phyloP scores from a whole-genome alignment of 768 basidiomycete genomes.

The Xanthoconium purpureum region DNA sequence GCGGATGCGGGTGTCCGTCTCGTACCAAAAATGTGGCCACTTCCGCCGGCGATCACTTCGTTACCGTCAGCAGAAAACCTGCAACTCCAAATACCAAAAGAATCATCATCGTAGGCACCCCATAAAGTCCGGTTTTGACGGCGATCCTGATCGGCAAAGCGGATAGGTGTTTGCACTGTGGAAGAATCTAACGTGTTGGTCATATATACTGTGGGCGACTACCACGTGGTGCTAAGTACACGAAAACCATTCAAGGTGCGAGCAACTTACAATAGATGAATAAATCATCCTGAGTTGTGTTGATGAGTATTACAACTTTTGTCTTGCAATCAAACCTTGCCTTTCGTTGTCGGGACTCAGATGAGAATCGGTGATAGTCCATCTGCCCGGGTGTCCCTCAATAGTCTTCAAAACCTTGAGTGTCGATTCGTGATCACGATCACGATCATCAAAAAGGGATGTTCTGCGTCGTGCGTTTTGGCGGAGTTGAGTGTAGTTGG shows the following conservation, averaged over 20 bases:
- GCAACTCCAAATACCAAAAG: conserved; percentile 87
- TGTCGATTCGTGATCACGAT: conserved; percentile 45
- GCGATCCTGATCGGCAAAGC: conserved; percentile 48
- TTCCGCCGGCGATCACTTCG: conserved; percentile 92
- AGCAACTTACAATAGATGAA: conserved; percentile 66
- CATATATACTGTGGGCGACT: conserved; percentile 76
- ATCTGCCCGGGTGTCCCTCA: conserved; percentile 70
- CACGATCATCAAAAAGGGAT: conserved; percentile 24
- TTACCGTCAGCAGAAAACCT: conserved; percentile 95
- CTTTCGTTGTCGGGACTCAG: conserved; percentile 86
- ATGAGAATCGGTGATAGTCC: conserved; percentile 96
- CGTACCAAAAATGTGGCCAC: conserved; percentile 72
- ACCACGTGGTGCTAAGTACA: conserved; percentile 5
- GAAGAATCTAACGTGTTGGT: conserved; percentile 66
- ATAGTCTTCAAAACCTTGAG: conserved; percentile 61
- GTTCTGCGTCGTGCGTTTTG: conserved; percentile 16
- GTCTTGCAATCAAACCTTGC: conserved; percentile 50
- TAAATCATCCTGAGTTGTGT: conserved; percentile 73
- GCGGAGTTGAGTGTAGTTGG: conserved; percentile 17
- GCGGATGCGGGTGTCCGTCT: neutral
- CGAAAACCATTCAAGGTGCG: neutral
- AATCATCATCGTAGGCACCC: conserved; percentile 38
- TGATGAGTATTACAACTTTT: conserved; percentile 27
- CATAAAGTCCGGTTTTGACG: conserved; percentile 34
- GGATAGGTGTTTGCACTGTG: conserved; percentile 58